Evolutionary conservation across 2,329 filamentous ascomycete genomes (phyloP), one percentile per base, ranked within the genome.

Genomic region (Pseudocercospora pini-densiflorae): DNA sequence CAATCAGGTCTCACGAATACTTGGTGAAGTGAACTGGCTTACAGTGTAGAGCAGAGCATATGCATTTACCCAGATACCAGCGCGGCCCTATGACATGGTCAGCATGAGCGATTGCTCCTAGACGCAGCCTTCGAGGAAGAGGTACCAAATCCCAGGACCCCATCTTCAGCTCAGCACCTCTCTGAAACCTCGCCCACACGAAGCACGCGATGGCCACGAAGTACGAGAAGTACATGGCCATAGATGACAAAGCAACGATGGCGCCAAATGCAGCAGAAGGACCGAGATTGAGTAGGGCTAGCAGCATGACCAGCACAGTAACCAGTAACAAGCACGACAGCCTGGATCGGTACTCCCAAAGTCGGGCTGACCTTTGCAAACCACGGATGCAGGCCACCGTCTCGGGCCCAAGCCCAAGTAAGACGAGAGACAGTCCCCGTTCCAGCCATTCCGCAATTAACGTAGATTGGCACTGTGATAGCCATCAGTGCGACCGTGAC

Each of bases 241-340:
- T 76, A 5, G 77, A 74, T 5, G 73, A 76, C 16, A 82, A 75
- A 2, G 80, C 77, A 27, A 82, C 76, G 33, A 81, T 79, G 33
- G 79, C 79, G 63, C 78, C 77, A 49, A 84, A 76, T n/a, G 79
- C 80, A 8, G 79, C 77, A 27, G 79, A 80, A 21, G 74, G 74
- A 40, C 76, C 78, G 40, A 79, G 71, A 63, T 79, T 79, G 61
- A 80, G 78, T 24, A 79, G 70, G 6, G 74, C 74, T 3, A 79
- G 72, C 24, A 79, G 67, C 12, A 67, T 67, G 49, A 69, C 69
- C 59, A 74, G 67, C 23, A 71, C 60, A 10, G 73, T 72, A 19
- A 72, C 58, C 60, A 10, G 73, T 72, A 19, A 72, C 58, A 9
- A 73, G 49, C 58, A 76, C 67, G 3, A 75, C 43, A 8, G 54